Base-by-base conservation (phyloP, 2,329 filamentous ascomycete genomes). In the Penicillium sp. region DNA sequence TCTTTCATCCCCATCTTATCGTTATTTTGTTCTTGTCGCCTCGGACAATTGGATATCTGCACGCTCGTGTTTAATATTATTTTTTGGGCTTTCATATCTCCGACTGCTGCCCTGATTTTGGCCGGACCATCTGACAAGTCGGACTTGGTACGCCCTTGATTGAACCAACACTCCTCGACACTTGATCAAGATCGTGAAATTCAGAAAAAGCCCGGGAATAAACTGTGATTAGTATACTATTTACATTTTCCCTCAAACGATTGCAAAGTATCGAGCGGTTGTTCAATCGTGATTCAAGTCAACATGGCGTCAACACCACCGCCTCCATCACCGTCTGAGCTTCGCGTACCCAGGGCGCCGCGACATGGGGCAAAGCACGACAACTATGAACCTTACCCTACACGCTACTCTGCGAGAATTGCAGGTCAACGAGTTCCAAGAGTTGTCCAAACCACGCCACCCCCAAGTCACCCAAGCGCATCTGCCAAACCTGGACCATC, bases 251-350 rank as follows among this genome's bases (percentile, higher is more conserved):
- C n/a, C 2, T 17, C 17, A 21, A 25, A 37, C 12, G 6, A 15
- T 21, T 2, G 13, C 23, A 51, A 29, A 13, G 9, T 33, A 21
- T 52, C n/a, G 31, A 49, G 29, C 41, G 47, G n/a, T 29, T 45
- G 3, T 43, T 31, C 31, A 43, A 52, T 46, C 31, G 41, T 27
- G 5, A n/a, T 54, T 49, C 12, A 48, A 43, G 29, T 51, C 51
- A 41, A 59, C 51, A 80, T 79, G 77, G 73, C 77, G 52, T 73
- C 77, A 38, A 80, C 78, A 65, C 78, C 78, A 55, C 78, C 78
- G n/a, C 71, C 73, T 37, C 71, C 62, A 10, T 67, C 64, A 19
- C 65, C 72, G 38, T 70, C 72, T 35, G 65, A 62, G 27, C 62
- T 77, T 54, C 68, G 73, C n/a, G 74, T 74, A 48, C 79, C 79